These are phyloP conservation scores for Plasmopara halstedii DNA, from an alignment of 352 stramenopile genomes.

Conservation along the genomic window DNA sequence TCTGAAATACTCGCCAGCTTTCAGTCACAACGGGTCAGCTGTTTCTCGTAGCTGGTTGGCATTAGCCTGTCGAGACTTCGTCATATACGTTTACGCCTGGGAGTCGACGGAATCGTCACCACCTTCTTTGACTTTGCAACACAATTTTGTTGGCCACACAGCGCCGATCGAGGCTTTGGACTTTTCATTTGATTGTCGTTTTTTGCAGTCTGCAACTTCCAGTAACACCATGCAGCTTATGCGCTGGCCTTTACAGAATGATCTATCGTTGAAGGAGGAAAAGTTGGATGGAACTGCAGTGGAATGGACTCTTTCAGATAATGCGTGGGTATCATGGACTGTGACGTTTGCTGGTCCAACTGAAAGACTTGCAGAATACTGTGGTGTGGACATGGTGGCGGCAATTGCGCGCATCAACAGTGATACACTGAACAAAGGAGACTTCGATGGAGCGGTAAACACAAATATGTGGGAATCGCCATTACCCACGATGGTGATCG, in stretches of 20 bases:
- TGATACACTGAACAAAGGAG: conserved; percentile 2
- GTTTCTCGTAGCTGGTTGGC: conserved; percentile 22
- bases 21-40: conserved; percentile 1
- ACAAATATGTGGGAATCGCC: conserved; percentile 30
- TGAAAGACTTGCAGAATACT: conserved; percentile 36
- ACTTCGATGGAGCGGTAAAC: conserved; percentile 1
- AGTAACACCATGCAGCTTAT: conserved; percentile 53
- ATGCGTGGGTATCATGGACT: conserved; percentile 47
- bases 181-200: conserved; percentile 48
- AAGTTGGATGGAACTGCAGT: not conserved
- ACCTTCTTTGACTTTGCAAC: conserved; percentile 28
- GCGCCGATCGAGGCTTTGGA: conserved; percentile 55
- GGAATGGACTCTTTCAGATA: conserved; percentile 23
- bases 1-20: conserved; percentile 38
- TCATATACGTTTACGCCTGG: conserved; percentile 64
- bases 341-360: conserved; percentile 46
- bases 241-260: conserved; percentile 43
- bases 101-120: conserved; percentile 11
- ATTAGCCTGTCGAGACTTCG: conserved; percentile 57
- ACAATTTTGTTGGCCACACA: conserved; percentile 62
- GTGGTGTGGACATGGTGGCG: conserved; percentile 18
- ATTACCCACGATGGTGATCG: conserved; percentile 41
- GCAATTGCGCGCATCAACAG: conserved; percentile 36
- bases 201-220: conserved; percentile 58
- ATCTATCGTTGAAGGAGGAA: conserved; percentile 1